Evolutionary conservation across 352 stramenopile genomes (phyloP).

Genomic region (Thraustochytrium aureum): DNA sequence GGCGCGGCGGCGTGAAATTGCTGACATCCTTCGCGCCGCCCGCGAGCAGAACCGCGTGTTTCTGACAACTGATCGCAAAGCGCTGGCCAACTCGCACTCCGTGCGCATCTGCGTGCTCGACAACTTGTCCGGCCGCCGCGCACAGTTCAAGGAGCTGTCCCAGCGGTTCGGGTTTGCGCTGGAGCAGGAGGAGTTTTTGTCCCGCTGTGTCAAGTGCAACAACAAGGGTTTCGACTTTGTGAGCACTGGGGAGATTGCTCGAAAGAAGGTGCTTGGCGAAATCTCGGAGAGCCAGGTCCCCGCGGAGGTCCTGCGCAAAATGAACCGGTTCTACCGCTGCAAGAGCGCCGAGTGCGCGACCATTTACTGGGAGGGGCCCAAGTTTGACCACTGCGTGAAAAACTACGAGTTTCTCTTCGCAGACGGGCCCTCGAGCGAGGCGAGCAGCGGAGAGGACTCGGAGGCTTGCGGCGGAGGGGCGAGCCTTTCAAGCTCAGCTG

Average conservation of each 20-base stretch:
- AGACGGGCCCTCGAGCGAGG: too few relatives aligned
- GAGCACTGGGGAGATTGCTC: not conserved
- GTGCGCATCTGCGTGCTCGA: slow-evolving; percentile 7
- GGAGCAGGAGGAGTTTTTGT: not conserved
- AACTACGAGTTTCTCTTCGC: slow-evolving; percentile 14
- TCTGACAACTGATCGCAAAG: slow-evolving; percentile 43
- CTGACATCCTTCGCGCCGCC: not conserved
- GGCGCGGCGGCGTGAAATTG: not conserved
- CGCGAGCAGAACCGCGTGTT: slow-evolving; percentile 27
- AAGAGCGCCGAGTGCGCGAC: not conserved
- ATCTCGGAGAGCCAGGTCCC: slow-evolving; percentile 1
- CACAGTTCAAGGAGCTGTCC: slow-evolving; percentile 42
- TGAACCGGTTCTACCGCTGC: slow-evolving; percentile 30
- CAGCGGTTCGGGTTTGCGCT: slow-evolving; percentile 2
- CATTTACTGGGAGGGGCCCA: slow-evolving; percentile 43
- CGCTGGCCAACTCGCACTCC: not conserved
- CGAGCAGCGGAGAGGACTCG: too few relatives aligned
- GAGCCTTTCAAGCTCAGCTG: too few relatives aligned
- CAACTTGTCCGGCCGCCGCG: not conserved
- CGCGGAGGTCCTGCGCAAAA: not conserved
- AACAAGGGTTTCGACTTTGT: not conserved
- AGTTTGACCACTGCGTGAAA: slow-evolving; percentile 49
- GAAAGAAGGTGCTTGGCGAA: not conserved
- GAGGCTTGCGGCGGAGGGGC: too few relatives aligned
- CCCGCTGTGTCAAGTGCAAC: slow-evolving; percentile 48